Percentiles rank a stretch among this genome's conserved stretches.
Conservation (phyloP, 2,329 filamentous ascomycete genomes). For the Venturiaceae sp. region DNA sequence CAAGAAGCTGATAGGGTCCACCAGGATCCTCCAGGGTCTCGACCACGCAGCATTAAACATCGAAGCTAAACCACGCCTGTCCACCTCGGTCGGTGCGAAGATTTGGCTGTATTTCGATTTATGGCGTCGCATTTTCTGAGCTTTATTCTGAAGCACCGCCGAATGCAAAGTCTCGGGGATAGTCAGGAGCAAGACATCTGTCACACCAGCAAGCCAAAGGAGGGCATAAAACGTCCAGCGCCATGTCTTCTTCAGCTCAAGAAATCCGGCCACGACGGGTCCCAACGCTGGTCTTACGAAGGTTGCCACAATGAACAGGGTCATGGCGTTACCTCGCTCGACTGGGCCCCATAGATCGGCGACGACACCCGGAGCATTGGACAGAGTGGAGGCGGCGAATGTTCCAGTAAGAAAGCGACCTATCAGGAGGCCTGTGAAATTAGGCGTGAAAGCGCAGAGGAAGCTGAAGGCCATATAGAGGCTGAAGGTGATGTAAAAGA, state of each 20-base stretch:
- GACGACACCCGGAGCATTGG: constrained; percentile 53
- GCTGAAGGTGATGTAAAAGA: constrained; percentile 36
- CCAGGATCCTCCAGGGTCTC: constrained; percentile 59
- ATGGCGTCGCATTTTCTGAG: constrained; percentile 43
- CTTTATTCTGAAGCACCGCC: constrained; percentile 34
- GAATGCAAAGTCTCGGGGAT: constrained; percentile 44
- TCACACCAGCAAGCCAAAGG: constrained; percentile 28
- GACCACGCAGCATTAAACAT: constrained; percentile 48
- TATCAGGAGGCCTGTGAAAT: constrained; percentile 44
- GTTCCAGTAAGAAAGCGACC: constrained; percentile 57
- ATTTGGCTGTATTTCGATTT: constrained; percentile 44
- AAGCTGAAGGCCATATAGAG: constrained; percentile 39
- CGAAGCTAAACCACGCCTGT: constrained; percentile 30
- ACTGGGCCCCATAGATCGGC: constrained; percentile 49
- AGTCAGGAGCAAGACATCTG: too few relatives aligned
- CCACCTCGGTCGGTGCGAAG: constrained; percentile 17
- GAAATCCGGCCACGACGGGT: constrained; percentile 58
- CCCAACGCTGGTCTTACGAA: constrained; percentile 57
- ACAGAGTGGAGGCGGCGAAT: constrained; percentile 52
- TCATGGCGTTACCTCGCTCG: constrained; percentile 48
- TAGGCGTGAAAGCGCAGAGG: constrained; percentile 45
- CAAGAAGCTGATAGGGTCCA: constrained; percentile 53
- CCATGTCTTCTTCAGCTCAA: constrained; percentile 55
- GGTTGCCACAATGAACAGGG: constrained; percentile 56
- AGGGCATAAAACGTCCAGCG: constrained; percentile 45